Evolutionary conservation across 768 basidiomycete genomes (phyloP).

Genomic region (Cystofilobasidium macerans): DNA sequence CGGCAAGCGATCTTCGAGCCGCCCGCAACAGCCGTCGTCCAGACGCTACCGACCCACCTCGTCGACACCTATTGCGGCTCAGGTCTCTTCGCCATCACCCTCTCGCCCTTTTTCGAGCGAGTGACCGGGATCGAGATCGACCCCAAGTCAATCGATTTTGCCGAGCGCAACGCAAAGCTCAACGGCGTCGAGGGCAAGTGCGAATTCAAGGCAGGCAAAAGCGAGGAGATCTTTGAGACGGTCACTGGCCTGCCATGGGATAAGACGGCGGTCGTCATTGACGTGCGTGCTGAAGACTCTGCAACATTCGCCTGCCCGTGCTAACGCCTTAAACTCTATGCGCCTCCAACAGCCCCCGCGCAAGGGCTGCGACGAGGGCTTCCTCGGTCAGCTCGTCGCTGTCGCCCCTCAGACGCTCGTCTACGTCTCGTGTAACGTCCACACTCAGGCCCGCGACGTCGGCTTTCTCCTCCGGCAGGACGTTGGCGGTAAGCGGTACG

Average conservation of each 20-base stretch:
- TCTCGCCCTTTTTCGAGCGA: conserved; percentile 60
- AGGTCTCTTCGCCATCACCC: conserved; percentile 74
- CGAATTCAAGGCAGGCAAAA: conserved; percentile 67
- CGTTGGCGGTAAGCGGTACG: conserved; percentile 48
- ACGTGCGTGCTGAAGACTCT: no score
- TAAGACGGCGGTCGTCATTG: conserved; percentile 37
- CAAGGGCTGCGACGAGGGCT: conserved; percentile 74
- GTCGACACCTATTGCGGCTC: conserved; percentile 82
- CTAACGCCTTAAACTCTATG: conserved; percentile 27
- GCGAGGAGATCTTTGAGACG: conserved; percentile 62
- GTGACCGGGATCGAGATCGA: conserved; percentile 51
- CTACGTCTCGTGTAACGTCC: conserved; percentile 92
- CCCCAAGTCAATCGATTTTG: conserved; percentile 35
- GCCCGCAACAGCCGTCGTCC: conserved; percentile 1
- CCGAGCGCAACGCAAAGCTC: conserved; percentile 39
- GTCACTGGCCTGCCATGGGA: conserved; percentile 30
- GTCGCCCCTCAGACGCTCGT: conserved; percentile 62
- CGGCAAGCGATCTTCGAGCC: conserved; percentile 53
- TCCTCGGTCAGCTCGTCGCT: conserved; percentile 59
- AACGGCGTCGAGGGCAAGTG: conserved; percentile 48
- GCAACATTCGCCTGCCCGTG: background rate
- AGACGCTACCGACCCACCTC: conserved; percentile 54
- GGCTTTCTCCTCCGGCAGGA: conserved; percentile 52
- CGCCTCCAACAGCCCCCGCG: conserved; percentile 66
- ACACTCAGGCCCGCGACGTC: conserved; percentile 72